Percentiles rank a stretch among this genome's conserved stretches.
Evolutionary conservation across 2,329 filamentous ascomycete genomes (phyloP).

Genomic region (Talaromyces sp.): DNA sequence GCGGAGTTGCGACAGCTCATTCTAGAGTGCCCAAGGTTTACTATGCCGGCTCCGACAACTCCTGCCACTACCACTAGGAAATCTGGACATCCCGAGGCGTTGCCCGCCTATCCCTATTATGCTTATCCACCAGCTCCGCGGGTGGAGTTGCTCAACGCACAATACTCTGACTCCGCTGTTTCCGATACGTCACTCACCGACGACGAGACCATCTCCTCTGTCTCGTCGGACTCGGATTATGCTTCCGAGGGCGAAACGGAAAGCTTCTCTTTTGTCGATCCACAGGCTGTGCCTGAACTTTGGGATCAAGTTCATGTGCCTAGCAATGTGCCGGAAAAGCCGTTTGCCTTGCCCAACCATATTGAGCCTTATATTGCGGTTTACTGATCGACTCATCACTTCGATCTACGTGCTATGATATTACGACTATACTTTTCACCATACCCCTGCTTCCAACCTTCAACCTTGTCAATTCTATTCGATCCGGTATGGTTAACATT

Average conservation of each 20-base stretch:
- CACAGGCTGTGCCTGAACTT: constrained; percentile 26
- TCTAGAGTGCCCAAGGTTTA: constrained; percentile 71
- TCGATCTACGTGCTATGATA: constrained; percentile 14
- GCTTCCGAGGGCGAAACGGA: constrained; percentile 31
- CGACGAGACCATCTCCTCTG: constrained; percentile 31
- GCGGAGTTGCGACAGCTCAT: constrained; percentile 75
- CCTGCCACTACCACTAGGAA: constrained; percentile 36
- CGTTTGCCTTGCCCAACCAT: constrained; percentile 27
- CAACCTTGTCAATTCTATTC: background rate
- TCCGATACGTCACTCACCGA: constrained; percentile 40
- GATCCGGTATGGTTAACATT: constrained; percentile 2
- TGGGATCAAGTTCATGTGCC: constrained; percentile 27
- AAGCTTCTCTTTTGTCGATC: constrained; percentile 26
- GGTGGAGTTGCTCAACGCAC: constrained; percentile 33
- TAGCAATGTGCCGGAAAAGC: constrained; percentile 29
- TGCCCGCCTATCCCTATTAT: constrained; percentile 34
- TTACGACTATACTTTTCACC: constrained; percentile 13
- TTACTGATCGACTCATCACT: constrained; percentile 23
- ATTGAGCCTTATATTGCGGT: constrained; percentile 27
- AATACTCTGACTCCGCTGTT: constrained; percentile 39
- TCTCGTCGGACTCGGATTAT: constrained; percentile 32
- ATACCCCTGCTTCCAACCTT: background rate
- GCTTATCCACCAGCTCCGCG: constrained; percentile 36
- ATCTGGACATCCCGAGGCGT: constrained; percentile 30
- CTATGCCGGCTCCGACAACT: constrained; percentile 37